Conservation (phyloP, 2,329 filamentous ascomycete species). For the Spiromastix sp. region DNA sequence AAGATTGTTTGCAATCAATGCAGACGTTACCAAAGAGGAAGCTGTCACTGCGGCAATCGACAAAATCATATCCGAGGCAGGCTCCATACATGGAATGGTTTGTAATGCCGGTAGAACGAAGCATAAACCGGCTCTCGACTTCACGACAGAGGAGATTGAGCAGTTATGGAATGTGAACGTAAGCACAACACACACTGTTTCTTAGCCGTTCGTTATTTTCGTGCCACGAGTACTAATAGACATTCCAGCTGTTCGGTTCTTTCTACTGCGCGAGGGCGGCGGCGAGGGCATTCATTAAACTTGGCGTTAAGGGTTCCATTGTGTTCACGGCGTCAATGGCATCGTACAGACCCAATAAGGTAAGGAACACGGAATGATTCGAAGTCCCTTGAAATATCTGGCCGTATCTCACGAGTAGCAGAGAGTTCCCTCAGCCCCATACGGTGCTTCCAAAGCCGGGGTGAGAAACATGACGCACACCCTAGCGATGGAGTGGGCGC, state of each 20-base stretch:
- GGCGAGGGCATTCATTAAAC: too few species aligned
- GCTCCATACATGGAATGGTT: conserved; percentile 40
- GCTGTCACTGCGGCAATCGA: conserved; percentile 37
- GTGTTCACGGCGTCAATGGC: conserved; percentile 41
- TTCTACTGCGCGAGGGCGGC: too few species aligned
- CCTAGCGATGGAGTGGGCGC: conserved; percentile 60
- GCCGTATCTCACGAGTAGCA: too few species aligned
- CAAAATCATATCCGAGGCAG: conserved; percentile 33
- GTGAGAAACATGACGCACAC: conserved; percentile 36
- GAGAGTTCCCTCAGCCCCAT: conserved; percentile 28
- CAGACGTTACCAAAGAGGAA: conserved; percentile 39
- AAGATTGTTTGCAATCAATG: conserved; percentile 31
- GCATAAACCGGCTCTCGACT: conserved; percentile 43
- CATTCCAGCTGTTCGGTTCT: too few species aligned
- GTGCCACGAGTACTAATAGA: too few species aligned
- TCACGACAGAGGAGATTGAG: conserved; percentile 38
- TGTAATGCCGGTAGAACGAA: conserved; percentile 43
- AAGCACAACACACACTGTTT: too few species aligned
- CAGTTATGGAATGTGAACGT: conserved; percentile 34
- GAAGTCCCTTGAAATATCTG: too few species aligned
- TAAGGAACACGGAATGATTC: too few species aligned
- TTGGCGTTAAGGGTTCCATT: too few species aligned
- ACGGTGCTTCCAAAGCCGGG: conserved; percentile 36
- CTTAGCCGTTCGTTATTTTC: too few species aligned
- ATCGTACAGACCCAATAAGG: conserved; percentile 37